Conservation (phyloP, 129 eudicot genomes). For the Tagetes erecta region DNA sequence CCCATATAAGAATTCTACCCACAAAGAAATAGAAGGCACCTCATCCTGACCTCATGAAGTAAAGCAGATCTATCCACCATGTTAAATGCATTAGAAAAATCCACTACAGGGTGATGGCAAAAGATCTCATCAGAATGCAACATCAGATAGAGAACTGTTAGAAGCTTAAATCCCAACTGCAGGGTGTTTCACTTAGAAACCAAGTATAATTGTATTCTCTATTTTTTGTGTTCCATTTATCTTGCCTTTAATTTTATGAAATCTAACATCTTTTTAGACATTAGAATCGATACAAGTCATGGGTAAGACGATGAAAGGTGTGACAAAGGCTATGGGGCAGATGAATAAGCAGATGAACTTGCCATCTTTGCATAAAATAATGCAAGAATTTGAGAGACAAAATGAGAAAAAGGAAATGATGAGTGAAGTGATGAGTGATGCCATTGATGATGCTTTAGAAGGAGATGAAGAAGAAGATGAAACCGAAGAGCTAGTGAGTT, state of each 20-base stretch:
- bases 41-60: no score
- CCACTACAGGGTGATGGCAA: slow-evolving; percentile 61
- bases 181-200: slow-evolving; percentile 88
- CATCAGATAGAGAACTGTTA: slow-evolving; percentile 89
- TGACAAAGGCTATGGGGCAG: slow-evolving; percentile 97
- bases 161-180: slow-evolving; percentile 92
- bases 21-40: no score
- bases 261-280: slow-evolving; percentile 44
- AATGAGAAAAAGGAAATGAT: slow-evolving; percentile 95
- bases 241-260: neutral
- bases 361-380: slow-evolving; percentile 86
- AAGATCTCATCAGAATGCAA: slow-evolving; percentile 90
- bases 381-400: slow-evolving; percentile 93
- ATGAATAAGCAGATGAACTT: slow-evolving; percentile 95
- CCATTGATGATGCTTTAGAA: slow-evolving; percentile 97
- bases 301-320: slow-evolving; percentile 99
- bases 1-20: no score
- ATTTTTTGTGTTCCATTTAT: neutral
- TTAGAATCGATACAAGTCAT: slow-evolving; percentile 95
- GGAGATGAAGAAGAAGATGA: slow-evolving; percentile 97
- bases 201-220: slow-evolving; percentile 48
- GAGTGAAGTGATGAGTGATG: slow-evolving; percentile 88
- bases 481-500: slow-evolving; percentile 87
- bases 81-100: no score
- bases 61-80: no score